These are phyloP conservation scores for Eutrema yunnanense DNA, from an alignment of 345 rosid species.

Conservation along the genomic window DNA sequence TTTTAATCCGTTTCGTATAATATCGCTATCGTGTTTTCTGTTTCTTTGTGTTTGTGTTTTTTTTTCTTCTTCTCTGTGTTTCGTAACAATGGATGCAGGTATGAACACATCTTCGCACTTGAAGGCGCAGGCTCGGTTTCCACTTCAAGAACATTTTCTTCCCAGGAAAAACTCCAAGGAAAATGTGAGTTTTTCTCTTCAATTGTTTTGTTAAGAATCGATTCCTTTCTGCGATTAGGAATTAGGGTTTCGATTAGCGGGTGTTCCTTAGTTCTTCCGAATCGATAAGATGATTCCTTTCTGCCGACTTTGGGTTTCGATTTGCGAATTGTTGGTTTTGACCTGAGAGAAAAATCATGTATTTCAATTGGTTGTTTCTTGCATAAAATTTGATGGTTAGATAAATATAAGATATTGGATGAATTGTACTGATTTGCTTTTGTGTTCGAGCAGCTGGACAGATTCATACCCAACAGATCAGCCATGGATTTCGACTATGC, in stretches of 20 bases:
- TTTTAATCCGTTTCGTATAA: neutral
- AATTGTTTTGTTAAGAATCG: neutral
- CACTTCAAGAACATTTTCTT: slow-evolving; percentile 42
- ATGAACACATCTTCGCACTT: slow-evolving; percentile 21
- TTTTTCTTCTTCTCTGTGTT: neutral
- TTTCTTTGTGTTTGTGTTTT: neutral
- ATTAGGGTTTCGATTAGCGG: slow-evolving; percentile 1
- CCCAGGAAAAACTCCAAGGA: slow-evolving; percentile 40
- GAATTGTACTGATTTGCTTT: neutral
- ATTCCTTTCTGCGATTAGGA: neutral
- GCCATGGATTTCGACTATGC: slow-evolving; percentile 77
- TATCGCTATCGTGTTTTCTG: neutral
- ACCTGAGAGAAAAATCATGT: neutral
- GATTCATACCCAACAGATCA: slow-evolving; percentile 69
- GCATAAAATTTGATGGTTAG: neutral
- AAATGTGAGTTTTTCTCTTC: slow-evolving; percentile 20
- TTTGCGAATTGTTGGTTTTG: neutral
- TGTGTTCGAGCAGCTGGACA: slow-evolving; percentile 41
- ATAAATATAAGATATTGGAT: neutral
- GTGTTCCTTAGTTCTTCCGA: neutral
- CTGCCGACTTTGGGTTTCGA: slow-evolving; percentile 2
- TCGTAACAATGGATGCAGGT: slow-evolving; percentile 26
- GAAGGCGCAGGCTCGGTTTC: slow-evolving; percentile 35
- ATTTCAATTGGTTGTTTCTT: too few species aligned
- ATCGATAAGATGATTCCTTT: neutral